Evolutionary conservation across 768 basidiomycete genomes (phyloP).

Genomic region (Suillus subalutaceus): DNA sequence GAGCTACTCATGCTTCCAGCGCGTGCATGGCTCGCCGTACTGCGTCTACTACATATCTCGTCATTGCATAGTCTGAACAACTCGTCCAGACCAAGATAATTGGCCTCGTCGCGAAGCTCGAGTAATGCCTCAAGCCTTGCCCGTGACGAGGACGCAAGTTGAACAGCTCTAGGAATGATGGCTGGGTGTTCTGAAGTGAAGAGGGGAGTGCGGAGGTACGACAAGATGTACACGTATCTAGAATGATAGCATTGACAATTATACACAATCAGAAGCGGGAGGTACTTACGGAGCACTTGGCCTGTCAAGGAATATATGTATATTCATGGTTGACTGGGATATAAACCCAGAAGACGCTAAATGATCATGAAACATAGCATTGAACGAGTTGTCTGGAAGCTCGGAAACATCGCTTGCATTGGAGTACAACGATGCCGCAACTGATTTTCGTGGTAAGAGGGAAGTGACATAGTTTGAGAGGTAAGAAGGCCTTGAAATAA

Average conservation of each 20-base stretch:
- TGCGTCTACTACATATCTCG: slow-evolving; percentile 61
- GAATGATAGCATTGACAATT: slow-evolving; percentile 11
- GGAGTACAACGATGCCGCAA: slow-evolving; percentile 60
- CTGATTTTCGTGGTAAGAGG: slow-evolving; percentile 45
- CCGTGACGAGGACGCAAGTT: slow-evolving; percentile 46
- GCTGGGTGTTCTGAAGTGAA: slow-evolving; percentile 49
- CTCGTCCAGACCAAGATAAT: slow-evolving; percentile 68
- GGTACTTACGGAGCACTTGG: slow-evolving; percentile 74
- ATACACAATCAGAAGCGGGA: not conserved
- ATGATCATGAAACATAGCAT: slow-evolving; percentile 61
- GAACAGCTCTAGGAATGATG: slow-evolving; percentile 61
- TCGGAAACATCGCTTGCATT: slow-evolving; percentile 43
- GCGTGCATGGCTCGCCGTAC: slow-evolving; percentile 39
- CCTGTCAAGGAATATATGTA: slow-evolving; percentile 81
- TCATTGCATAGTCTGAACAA: slow-evolving; percentile 67
- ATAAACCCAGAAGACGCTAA: slow-evolving; percentile 62
- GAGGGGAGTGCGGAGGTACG: slow-evolving; percentile 67
- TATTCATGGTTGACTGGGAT: slow-evolving; percentile 43
- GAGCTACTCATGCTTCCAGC: slow-evolving; percentile 44
- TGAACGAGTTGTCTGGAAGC: slow-evolving; percentile 39
- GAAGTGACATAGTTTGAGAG: slow-evolving; percentile 60
- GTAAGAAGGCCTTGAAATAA: slow-evolving; percentile 69
- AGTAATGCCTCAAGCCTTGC: slow-evolving; percentile 66
- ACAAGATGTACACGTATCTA: slow-evolving; percentile 73
- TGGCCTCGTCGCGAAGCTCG: slow-evolving; percentile 79